Evolutionary conservation across 305 asterid species (phyloP).

Genomic region (Fraxinus baroniana): DNA sequence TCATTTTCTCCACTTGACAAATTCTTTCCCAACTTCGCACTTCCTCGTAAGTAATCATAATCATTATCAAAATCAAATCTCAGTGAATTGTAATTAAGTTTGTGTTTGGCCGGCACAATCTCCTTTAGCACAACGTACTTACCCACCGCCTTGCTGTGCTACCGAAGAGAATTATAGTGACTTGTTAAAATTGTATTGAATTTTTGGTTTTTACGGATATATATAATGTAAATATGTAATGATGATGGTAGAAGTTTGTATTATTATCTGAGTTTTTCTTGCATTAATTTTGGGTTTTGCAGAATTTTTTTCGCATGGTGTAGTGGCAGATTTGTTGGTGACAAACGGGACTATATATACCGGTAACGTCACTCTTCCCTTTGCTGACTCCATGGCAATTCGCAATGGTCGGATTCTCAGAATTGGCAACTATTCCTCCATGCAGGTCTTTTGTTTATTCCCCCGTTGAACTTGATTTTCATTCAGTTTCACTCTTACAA

Average conservation of each 20-base stretch:
- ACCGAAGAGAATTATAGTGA: background rate
- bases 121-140: background rate
- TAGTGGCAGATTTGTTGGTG: conserved; percentile 71
- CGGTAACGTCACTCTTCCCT: conserved; percentile 60
- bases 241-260: background rate
- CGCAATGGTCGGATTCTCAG: conserved; percentile 63
- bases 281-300: conserved; percentile 11
- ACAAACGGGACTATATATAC: conserved; percentile 81
- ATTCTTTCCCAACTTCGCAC: conserved; percentile 1
- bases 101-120: background rate
- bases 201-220: background rate
- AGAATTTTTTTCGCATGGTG: conserved; percentile 30
- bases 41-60: conserved; percentile 14
- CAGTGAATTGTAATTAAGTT: background rate
- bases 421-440: conserved; percentile 54
- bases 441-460: conserved; percentile 43
- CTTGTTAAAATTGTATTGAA: background rate
- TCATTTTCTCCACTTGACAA: conserved; percentile 39
- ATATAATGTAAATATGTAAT: background rate
- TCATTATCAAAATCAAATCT: background rate
- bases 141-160: background rate
- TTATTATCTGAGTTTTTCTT: background rate
- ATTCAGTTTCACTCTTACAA: background rate
- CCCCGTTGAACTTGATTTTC: background rate
- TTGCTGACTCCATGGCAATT: conserved; percentile 84